Evolutionary conservation across 2,329 filamentous ascomycete species (phyloP), one percentile per base, ranked within the genome.

Genomic region (Xenoacremonium recifei): DNA sequence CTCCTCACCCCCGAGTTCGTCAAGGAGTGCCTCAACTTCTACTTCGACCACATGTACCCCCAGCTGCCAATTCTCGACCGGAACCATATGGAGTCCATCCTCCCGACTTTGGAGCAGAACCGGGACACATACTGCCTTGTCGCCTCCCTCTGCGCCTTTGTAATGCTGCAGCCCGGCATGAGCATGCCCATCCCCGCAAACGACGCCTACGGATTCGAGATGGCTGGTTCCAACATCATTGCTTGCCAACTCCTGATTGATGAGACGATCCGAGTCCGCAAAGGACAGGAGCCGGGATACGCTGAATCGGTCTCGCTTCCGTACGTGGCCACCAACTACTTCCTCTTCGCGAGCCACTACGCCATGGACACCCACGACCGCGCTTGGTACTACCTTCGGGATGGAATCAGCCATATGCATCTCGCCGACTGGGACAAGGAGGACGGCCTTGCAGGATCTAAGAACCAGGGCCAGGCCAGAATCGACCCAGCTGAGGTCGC

Each of bases 341-440:
- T 92, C 61, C 62, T 92, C 19, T 90, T 88, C 54, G 84, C 79
- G 27, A 84, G 83, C 44, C 80, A 85, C 60, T 84, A 85, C 47
- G 84, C 80, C 27, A 68, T 88, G 35, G 85, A 89, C 48, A 73
- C 83, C 60, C 85, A 90, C 60, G 82, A 86, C 48, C 82, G 83
- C 61, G 87, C 86, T 2, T 92, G 87, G 87, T 90, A 83, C 58
- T 82, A 89, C 60, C 70, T 92, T 9, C 81, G 87, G 19, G 87
- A 93, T 64, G 85, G 85, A 5, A 84, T 82, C 2, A 90, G 87
- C 5, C 72, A 92, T 63, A 73, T 77, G 20, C 75, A 81, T 53
- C 76, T 84, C 54, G 63, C 71, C 20, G 73, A 73, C 39, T 77
- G 85, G 77, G 72, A 76, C 55, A 79, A 79, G 60, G 82, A 85